Base-by-base conservation (phyloP, 2,329 filamentous ascomycete genomes). In the Phyllosticta citribraziliensis region DNA sequence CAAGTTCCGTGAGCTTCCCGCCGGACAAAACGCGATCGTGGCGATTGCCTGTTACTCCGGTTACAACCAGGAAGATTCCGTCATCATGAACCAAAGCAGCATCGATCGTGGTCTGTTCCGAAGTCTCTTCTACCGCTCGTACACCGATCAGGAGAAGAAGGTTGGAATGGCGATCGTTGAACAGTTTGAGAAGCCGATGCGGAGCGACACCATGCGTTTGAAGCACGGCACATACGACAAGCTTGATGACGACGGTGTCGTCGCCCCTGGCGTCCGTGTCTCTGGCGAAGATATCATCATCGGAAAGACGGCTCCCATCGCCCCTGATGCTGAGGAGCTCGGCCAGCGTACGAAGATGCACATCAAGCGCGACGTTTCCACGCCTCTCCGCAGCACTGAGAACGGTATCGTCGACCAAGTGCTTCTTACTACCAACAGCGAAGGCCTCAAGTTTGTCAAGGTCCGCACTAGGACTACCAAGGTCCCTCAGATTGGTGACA, bases 61-160 rank as follows among this genome's bases (percentile, higher is more conserved):
- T 63, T 99, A 99, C 80, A 99, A 99, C 76, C 95, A 99, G 74
- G 94, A 99, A 91, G 94, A 99, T 85, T 99, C 94, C 67, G 93
- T 99, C 67, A 96, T 99, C 70, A 97, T 99, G 94, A 99, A 99
- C 75, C 94, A 99, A 79, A 97, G 91, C 78, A 96, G 91, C 75
- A 97, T 99, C 70, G 94, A 99, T 75, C 89, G 94, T 70, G 94
- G 94, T 65, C 82, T 99, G 4, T 99, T 99, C 87, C 85, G 95
- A 70, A 97, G 91, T 83, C 78, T 99, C 60, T 99, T 97, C 80
- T 99, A 96, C 84, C 87, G 95, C 67, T 91, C 93, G 11, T 99
- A 99, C 76, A 95, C 91, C 33, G 94, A 99, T 71, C 91, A 91
- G 66, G 94, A 99, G 78, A 97, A 97, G 82, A 88, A 91, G 66